A percentile compares a stretch with the other conserved stretches of the same genome.
Conservation (phyloP, 78 protist genomes). For the slime mould (Dictyostelium discoideum) region DNA sequence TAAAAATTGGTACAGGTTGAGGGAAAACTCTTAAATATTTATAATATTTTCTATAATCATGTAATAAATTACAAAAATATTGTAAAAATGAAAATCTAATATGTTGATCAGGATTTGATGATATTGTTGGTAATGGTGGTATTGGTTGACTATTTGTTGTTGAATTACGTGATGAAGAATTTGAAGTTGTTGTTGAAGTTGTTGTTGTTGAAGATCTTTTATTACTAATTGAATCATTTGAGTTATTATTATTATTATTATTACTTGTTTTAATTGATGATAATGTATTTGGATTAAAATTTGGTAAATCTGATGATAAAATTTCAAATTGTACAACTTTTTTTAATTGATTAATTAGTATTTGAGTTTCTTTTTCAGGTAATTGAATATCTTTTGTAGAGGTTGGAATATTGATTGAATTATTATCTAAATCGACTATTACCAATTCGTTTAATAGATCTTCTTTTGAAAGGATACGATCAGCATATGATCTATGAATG, state of each 20-base stretch:
- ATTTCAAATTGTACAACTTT: slow-evolving; percentile 58
- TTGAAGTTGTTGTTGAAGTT: background rate
- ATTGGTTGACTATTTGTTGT: background rate
- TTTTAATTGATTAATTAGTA: slow-evolving; percentile 24
- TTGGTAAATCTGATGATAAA: slow-evolving; percentile 47
- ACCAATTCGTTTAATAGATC: slow-evolving; percentile 49
- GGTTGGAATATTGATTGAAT: slow-evolving; percentile 43
- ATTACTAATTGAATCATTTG: background rate
- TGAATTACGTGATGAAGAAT: background rate
- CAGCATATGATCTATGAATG: slow-evolving; percentile 40
- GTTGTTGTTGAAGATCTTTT: background rate
- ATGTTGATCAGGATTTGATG: slow-evolving; percentile 10
- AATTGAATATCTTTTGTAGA: background rate
- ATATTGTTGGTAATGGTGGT: background rate
- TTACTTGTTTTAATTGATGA: background rate
- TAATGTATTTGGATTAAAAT: slow-evolving; percentile 38
- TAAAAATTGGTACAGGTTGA: slow-evolving; percentile 75
- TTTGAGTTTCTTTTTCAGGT: slow-evolving; percentile 47
- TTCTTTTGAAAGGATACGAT: slow-evolving; percentile 43
- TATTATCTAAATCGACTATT: slow-evolving; percentile 55
- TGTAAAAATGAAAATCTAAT: slow-evolving; percentile 60
- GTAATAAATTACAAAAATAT: slow-evolving; percentile 68
- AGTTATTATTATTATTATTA: too few species aligned
- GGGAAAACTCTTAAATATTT: slow-evolving; percentile 79
- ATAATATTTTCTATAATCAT: slow-evolving; percentile 52